A percentile compares a stretch with the other conserved stretches of the same genome.
Evolutionary conservation across 148 eudicot genomes (phyloP).

Genomic region (Amaranthus palmeri): DNA sequence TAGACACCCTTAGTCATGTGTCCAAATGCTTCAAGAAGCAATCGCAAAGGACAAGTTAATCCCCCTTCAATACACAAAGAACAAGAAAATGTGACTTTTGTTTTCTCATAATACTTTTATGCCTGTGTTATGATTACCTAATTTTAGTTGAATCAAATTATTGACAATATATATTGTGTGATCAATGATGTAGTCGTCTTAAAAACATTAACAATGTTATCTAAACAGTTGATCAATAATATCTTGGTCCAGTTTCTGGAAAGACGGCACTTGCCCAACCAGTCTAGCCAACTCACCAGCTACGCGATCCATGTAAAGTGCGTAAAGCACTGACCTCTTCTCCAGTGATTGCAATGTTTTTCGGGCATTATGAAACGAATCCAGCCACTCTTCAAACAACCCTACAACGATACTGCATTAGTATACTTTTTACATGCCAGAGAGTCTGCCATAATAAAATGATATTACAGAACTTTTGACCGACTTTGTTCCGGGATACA

Average conservation of each 20-base stretch:
- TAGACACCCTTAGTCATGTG: too few relatives aligned
- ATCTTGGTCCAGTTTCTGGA: slow-evolving; percentile 47
- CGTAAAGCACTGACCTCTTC: slow-evolving; percentile 63
- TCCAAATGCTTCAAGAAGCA: too few relatives aligned
- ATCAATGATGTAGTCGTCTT: neutral
- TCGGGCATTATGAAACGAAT: slow-evolving; percentile 54
- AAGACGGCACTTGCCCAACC: slow-evolving; percentile 43
- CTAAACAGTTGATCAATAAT: slow-evolving; percentile 48
- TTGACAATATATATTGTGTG: neutral
- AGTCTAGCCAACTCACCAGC: slow-evolving; percentile 56
- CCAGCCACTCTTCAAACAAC: slow-evolving; percentile 72
- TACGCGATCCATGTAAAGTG: slow-evolving; percentile 80
- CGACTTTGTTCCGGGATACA: neutral
- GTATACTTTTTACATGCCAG: neutral
- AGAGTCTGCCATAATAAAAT: neutral
- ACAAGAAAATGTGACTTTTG: too few relatives aligned
- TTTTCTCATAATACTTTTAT: too few relatives aligned
- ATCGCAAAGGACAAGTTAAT: too few relatives aligned
- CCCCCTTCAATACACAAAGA: too few relatives aligned
- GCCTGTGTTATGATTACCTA: too few relatives aligned
- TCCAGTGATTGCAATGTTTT: slow-evolving; percentile 62
- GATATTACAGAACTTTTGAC: too few relatives aligned
- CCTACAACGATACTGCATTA: slow-evolving; percentile 31
- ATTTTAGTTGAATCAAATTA: too few relatives aligned
- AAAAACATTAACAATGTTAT: slow-evolving; percentile 16